These are phyloP conservation scores for Amanita phalloides DNA, from an alignment of 768 basidiomycete genomes.

Conservation along the genomic window DNA sequence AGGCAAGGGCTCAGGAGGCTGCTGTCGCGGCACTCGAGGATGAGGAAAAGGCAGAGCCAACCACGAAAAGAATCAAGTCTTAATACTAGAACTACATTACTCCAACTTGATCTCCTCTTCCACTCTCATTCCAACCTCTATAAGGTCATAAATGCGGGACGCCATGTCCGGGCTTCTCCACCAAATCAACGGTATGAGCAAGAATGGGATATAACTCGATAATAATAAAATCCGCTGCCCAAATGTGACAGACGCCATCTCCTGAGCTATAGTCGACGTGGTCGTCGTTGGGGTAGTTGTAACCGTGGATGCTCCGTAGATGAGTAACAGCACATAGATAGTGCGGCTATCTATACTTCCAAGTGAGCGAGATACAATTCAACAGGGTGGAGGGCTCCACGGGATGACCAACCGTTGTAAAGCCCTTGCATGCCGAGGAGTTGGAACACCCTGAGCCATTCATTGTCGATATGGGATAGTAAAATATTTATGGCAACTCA, in stretches of 20 bases:
- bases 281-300: conserved; percentile 53
- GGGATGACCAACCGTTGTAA: conserved; percentile 33
- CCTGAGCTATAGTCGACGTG: conserved; percentile 13
- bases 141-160: conserved; percentile 22
- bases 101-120: conserved; percentile 20
- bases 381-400: too few species aligned
- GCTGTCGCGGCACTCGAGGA: not conserved
- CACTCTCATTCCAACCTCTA: conserved; percentile 13
- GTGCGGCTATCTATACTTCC: conserved; percentile 28
- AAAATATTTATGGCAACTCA: conserved; percentile 19
- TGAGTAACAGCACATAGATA: conserved; percentile 53
- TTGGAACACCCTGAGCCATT: conserved; percentile 47
- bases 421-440: conserved; percentile 60
- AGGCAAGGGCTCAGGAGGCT: conserved; percentile 18
- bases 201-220: conserved; percentile 67
- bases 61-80: not conserved
- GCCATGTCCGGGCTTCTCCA: too few species aligned
- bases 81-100: conserved; percentile 8
- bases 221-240: conserved; percentile 50
- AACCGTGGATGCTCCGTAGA: conserved; percentile 69
- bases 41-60: not conserved
- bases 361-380: not conserved
- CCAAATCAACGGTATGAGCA: conserved; percentile 53
- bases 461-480: not conserved
- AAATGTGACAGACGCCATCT: conserved; percentile 29